A percentile compares a stretch with the other conserved stretches of the same genome.
Conservation (phyloP, 2,329 filamentous ascomycete genomes). For the Leptographium lundbergii region DNA sequence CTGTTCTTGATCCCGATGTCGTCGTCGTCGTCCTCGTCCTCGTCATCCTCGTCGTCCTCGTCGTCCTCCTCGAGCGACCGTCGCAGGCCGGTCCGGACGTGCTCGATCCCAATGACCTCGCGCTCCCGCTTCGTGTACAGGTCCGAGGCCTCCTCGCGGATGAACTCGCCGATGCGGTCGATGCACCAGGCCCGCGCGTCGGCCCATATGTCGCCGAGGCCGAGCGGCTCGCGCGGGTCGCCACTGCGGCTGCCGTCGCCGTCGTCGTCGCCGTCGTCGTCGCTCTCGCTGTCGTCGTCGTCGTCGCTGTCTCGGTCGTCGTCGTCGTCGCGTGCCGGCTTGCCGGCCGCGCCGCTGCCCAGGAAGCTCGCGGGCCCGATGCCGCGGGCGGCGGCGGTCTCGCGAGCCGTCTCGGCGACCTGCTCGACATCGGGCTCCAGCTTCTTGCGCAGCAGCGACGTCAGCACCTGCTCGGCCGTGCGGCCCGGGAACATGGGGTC, state of each 20-base stretch:
- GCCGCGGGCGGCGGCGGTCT: slow-evolving; percentile 24
- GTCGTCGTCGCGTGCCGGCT: slow-evolving; percentile 20
- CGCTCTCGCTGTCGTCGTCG: slow-evolving; percentile 22
- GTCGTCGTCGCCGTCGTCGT: slow-evolving; percentile 21
- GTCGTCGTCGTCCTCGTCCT: slow-evolving; percentile 39
- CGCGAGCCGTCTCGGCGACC: slow-evolving; percentile 53
- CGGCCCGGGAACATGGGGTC: slow-evolving; percentile 62
- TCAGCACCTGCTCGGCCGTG: slow-evolving; percentile 52
- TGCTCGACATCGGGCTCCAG: slow-evolving; percentile 66
- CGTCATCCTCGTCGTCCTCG: slow-evolving; percentile 45
- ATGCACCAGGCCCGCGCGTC: slow-evolving; percentile 20
- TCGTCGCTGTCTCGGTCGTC: slow-evolving; percentile 17
- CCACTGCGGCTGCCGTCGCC: slow-evolving; percentile 26
- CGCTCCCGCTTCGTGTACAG: slow-evolving; percentile 62
- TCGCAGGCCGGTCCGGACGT: slow-evolving; percentile 58
- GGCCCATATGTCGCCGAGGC: slow-evolving; percentile 25
- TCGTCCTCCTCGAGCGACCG: slow-evolving; percentile 38
- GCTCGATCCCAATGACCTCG: slow-evolving; percentile 50
- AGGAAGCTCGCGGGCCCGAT: slow-evolving; percentile 21
- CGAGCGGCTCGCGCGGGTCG: slow-evolving; percentile 19
- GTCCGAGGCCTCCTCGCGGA: slow-evolving; percentile 39
- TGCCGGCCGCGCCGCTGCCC: slow-evolving; percentile 14
- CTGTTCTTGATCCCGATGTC: slow-evolving; percentile 17
- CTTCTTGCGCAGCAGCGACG: slow-evolving; percentile 68
- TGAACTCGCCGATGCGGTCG: slow-evolving; percentile 23